These are phyloP conservation scores for Nicotiana sylvestris DNA, from an alignment of 257 asterid genomes.

Conservation along the genomic window DNA sequence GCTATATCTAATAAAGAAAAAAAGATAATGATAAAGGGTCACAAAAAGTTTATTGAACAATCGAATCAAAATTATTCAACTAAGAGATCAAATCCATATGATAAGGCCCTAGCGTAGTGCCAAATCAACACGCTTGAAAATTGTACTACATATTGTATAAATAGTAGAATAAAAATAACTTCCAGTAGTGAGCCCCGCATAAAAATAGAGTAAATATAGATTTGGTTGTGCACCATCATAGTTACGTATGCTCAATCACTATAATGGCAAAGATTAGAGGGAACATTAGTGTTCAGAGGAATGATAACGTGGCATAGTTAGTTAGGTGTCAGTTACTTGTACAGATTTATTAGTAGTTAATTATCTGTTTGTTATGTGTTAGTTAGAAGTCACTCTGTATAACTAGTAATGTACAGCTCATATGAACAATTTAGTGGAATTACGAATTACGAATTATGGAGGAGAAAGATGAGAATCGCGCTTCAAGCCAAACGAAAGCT, in stretches of 20 bases:
- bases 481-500: no score
- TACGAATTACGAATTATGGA: no score
- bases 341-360: no score
- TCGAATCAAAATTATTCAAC: constrained; percentile 4
- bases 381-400: no score
- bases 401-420: no score
- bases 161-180: background rate
- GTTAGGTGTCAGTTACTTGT: no score
- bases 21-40: constrained; percentile 10
- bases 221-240: constrained; percentile 15
- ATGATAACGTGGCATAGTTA: background rate
- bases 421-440: no score
- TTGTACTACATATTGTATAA: background rate
- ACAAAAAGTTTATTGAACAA: constrained; percentile 15
- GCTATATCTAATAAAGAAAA: background rate
- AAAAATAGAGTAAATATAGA: background rate
- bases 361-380: no score
- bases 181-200: background rate
- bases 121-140: constrained; percentile 14
- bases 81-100: background rate
- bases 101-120: constrained; percentile 10
- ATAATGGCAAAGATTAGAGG: constrained; percentile 12
- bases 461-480: no score
- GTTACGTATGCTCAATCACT: constrained; percentile 19
- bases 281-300: background rate